Base-by-base conservation (phyloP, 2,329 filamentous ascomycete genomes). In the Colletotrichum theobromicola region DNA sequence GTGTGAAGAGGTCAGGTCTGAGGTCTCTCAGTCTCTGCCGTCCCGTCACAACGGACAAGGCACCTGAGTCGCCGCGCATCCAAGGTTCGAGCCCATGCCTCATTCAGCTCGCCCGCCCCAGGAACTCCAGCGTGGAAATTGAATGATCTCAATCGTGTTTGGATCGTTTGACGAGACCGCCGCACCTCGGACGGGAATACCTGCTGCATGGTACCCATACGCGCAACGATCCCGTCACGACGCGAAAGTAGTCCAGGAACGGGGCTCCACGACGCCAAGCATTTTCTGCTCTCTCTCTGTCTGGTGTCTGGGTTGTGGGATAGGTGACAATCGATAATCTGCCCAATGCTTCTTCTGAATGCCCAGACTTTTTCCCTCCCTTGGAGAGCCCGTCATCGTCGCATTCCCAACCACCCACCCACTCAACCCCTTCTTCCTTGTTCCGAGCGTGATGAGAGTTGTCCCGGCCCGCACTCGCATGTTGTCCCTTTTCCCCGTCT, bases 61-160 rank as follows among this genome's bases (percentile, higher is more conserved):
- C n/a, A 62, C 30, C 72, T 74, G 72, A 74, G n/a, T 74, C 68
- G 68, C 55, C 61, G 61, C 62, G 69, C 42, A 21, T 68, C 57
- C 57, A 63, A 62, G 50, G 67, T 72, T 72, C 64, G 34, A 67
- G 62, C 34, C 68, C 61, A 62, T 67, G 55, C 62, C 68, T 65
- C 55, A 67, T 63, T 16, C n/a, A 62, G 32, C 42, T 46, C 42
- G 42, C 42, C 42, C 42, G 42, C 42, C 42, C 42, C 42, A 46
- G 42, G 42, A 46, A 12, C 42, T 46, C 42, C 18, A 60, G 28
- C 57, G 57, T 18, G 57, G 60, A 62, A 60, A n/a, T 21, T 21
- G 57, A 60, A 21, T 28, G 8, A 21, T 60, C 30, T 60, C 30
- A 13, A 30, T 28, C 16, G 1, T 60, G 26, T 60, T 60, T n/a